Evolutionary conservation across 2,329 filamentous ascomycete genomes (phyloP).

Genomic region (Ampelomyces quisqualis): DNA sequence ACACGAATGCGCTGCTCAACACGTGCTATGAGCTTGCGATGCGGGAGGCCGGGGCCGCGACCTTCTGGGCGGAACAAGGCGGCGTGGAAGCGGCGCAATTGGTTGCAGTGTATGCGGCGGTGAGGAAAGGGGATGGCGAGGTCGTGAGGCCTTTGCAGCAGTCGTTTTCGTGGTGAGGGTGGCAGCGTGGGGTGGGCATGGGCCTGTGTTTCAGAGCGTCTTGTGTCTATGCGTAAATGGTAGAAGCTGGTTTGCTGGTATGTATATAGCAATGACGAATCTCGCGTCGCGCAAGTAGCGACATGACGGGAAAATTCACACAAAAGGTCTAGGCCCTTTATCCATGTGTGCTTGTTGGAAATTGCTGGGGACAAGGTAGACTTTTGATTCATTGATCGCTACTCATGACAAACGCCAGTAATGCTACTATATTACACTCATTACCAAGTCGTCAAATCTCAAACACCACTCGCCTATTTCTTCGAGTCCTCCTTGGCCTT

Average conservation of each 20-base stretch:
- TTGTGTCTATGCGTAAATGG: too few relatives aligned
- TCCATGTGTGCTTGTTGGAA: too few relatives aligned
- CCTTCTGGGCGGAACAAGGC: conserved; percentile 40
- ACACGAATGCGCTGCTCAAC: conserved; percentile 37
- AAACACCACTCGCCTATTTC: conserved; percentile 24
- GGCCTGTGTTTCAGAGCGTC: too few relatives aligned
- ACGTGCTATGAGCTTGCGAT: conserved; percentile 41
- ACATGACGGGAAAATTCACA: conserved; percentile 6
- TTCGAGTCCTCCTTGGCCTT: conserved; percentile 41
- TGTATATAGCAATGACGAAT: conserved; percentile 10
- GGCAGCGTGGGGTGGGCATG: too few relatives aligned
- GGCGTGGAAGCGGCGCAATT: conserved; percentile 38
- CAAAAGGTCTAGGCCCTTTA: too few relatives aligned
- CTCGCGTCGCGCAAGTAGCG: conserved; percentile 6
- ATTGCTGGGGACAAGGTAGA: too few relatives aligned
- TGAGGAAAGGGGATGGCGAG: conserved; percentile 20
- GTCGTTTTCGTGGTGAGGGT: conserved; percentile 37
- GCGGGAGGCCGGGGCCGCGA: conserved; percentile 32
- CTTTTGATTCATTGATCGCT: background rate
- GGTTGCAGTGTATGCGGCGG: conserved; percentile 35
- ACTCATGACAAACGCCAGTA: conserved; percentile 1
- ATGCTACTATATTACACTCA: conserved; percentile 5
- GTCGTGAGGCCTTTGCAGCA: conserved; percentile 29
- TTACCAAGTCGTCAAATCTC: background rate
- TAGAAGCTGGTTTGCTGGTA: too few relatives aligned